These are phyloP conservation scores for Candolleomyces efflorescens DNA, from an alignment of 768 basidiomycete genomes.

Conservation along the genomic window DNA sequence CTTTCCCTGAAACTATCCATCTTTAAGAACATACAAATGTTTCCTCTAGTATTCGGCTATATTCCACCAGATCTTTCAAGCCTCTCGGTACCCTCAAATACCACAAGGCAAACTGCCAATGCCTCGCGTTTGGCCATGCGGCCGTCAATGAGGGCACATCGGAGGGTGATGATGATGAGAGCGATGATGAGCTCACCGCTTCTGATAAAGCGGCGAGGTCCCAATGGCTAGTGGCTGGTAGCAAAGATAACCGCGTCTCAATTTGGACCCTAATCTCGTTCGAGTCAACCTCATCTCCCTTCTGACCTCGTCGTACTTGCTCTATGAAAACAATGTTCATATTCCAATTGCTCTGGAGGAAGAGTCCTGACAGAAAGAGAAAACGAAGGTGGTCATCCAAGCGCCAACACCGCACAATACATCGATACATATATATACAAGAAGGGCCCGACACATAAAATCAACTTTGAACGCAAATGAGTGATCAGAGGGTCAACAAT, in stretches of 20 bases:
- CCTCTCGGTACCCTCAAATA: conserved; percentile 79
- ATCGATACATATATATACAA: too few relatives aligned
- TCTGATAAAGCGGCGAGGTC: conserved; percentile 40
- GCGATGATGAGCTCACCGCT: conserved; percentile 50
- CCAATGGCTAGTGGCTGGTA: conserved; percentile 63
- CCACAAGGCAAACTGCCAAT: conserved; percentile 77
- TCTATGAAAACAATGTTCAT: not conserved
- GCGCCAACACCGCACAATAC: too few relatives aligned
- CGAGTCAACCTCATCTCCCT: not conserved
- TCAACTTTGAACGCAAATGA: too few relatives aligned
- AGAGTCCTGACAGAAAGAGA: too few relatives aligned
- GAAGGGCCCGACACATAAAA: too few relatives aligned
- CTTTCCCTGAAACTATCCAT: too few relatives aligned
- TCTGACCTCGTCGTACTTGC: not conserved
- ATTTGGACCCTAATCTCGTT: conserved; percentile 68
- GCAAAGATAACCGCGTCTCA: conserved; percentile 66
- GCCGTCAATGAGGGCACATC: not conserved
- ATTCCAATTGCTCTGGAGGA: not conserved
- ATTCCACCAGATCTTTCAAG: conserved; percentile 76
- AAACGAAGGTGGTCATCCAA: too few relatives aligned
- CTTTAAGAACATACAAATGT: not conserved
- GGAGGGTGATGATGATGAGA: conserved; percentile 32
- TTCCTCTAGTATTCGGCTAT: conserved; percentile 64
- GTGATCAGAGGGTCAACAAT: too few relatives aligned
- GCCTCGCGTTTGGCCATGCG: conserved; percentile 58